phyloP scores from a whole-genome alignment of 768 basidiomycete species.

The Hirschioporus abietinus region DNA sequence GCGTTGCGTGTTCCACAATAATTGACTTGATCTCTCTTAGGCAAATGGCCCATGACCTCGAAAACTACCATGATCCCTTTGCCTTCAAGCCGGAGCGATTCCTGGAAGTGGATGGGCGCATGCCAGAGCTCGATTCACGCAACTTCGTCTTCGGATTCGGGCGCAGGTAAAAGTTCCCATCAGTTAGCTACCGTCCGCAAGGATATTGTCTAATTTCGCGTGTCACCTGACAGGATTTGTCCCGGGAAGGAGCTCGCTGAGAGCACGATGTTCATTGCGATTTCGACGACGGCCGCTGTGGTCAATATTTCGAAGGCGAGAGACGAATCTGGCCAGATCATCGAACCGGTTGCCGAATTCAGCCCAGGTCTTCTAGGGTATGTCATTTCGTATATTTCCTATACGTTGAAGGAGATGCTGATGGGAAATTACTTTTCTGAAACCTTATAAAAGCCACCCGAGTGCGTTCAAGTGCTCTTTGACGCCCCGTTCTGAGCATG shows the following conservation, averaged over 20 bases:
- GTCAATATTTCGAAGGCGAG: conserved; percentile 27
- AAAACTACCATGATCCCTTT: conserved; percentile 22
- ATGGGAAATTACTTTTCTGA: background rate
- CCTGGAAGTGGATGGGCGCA: conserved; percentile 10
- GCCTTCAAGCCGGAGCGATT: conserved; percentile 26
- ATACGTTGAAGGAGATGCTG: background rate
- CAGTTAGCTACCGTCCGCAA: too few species aligned
- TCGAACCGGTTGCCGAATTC: conserved; percentile 12
- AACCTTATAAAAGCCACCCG: background rate
- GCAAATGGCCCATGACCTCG: conserved; percentile 29
- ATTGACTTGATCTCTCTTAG: conserved; percentile 11
- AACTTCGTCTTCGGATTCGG: background rate
- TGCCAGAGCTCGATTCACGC: background rate
- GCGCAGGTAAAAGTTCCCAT: background rate
- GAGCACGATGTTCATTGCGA: conserved; percentile 30
- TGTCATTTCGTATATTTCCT: background rate
- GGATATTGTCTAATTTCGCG: too few species aligned
- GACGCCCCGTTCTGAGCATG: background rate
- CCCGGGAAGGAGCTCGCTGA: conserved; percentile 40
- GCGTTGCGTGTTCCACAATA: background rate
- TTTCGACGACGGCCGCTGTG: conserved; percentile 29
- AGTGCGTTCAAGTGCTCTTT: background rate
- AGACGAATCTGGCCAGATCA: conserved; percentile 3
- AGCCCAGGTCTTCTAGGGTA: conserved; percentile 22
- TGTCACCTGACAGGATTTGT: conserved; percentile 21